Conservation (phyloP, 768 basidiomycete genomes). For the Rhodotorula toruloides region DNA sequence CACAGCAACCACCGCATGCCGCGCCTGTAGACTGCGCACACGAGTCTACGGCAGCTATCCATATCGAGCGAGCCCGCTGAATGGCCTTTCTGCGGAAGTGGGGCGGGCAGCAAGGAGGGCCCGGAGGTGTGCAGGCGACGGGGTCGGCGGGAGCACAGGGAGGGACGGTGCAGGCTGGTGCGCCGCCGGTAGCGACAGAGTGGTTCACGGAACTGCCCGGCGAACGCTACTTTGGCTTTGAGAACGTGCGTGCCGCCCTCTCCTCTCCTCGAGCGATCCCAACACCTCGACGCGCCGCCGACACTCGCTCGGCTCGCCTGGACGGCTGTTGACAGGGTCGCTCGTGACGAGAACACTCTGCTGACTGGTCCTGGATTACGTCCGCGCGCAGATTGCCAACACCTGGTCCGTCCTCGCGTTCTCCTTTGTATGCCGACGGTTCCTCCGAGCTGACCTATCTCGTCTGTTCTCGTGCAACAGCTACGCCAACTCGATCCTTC, state of each 20-base stretch:
- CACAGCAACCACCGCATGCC: no score
- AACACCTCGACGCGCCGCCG: neutral
- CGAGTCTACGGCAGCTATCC: no score
- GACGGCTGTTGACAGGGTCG: neutral
- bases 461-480: conserved; percentile 43
- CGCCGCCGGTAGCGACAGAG: conserved; percentile 4
- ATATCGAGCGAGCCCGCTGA: no score
- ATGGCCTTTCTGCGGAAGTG: neutral
- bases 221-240: conserved; percentile 70
- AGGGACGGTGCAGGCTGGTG: neutral
- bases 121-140: neutral
- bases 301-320: no score
- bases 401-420: conserved; percentile 62
- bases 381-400: conserved; percentile 71
- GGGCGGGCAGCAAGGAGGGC: neutral
- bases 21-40: no score
- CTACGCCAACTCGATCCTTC: conserved; percentile 98
- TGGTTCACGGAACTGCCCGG: conserved; percentile 30
- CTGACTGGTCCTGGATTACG: neutral
- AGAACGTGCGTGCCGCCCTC: conserved; percentile 66
- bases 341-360: neutral
- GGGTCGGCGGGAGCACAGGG: neutral
- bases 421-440: neutral
- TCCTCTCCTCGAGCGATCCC: neutral
- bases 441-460: neutral